Percentiles rank a stretch among this genome's conserved stretches.
These are phyloP conservation scores for Ustilago tritici DNA, from an alignment of 1,284 basidiomycete genomes.

Conservation along the genomic window DNA sequence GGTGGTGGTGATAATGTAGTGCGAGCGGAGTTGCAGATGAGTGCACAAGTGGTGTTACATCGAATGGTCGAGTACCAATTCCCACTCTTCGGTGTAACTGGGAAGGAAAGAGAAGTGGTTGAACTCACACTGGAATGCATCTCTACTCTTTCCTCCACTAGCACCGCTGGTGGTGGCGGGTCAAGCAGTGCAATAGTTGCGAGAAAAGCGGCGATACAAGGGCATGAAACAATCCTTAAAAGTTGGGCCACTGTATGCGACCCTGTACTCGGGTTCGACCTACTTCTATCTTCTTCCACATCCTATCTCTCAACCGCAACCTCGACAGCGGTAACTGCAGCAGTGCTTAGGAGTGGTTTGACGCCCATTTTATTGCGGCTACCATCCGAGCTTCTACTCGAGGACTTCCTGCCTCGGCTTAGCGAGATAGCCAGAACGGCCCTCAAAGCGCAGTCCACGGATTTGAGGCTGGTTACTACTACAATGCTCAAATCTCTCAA, in stretches of 20 bases:
- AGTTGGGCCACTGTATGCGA: conserved; percentile 32
- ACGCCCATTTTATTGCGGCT: conserved; percentile 37
- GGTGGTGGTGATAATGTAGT: background rate
- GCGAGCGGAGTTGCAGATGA: conserved; percentile 30
- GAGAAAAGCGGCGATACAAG: conserved; percentile 35
- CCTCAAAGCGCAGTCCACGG: background rate
- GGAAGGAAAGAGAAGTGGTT: conserved; percentile 39
- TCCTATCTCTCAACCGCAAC: background rate
- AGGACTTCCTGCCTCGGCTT: conserved; percentile 52
- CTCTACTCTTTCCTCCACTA: background rate
- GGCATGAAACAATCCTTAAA: conserved; percentile 26
- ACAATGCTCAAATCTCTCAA: conserved; percentile 37
- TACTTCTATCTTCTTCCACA: conserved; percentile 11
- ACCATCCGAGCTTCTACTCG: conserved; percentile 51
- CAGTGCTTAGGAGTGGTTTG: conserved; percentile 12
- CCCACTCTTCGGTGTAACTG: conserved; percentile 29
- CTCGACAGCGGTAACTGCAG: background rate
- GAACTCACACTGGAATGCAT: conserved; percentile 12
- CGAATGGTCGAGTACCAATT: conserved; percentile 54
- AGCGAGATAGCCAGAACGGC: background rate
- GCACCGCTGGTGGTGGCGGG: background rate
- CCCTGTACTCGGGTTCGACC: conserved; percentile 51
- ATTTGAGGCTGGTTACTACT: conserved; percentile 17
- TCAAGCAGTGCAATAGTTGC: conserved; percentile 15
- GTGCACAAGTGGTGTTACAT: conserved; percentile 51